Conservation (phyloP, 495 filamentous ascomycete species). For the Hypoxylon crocopeplum region DNA sequence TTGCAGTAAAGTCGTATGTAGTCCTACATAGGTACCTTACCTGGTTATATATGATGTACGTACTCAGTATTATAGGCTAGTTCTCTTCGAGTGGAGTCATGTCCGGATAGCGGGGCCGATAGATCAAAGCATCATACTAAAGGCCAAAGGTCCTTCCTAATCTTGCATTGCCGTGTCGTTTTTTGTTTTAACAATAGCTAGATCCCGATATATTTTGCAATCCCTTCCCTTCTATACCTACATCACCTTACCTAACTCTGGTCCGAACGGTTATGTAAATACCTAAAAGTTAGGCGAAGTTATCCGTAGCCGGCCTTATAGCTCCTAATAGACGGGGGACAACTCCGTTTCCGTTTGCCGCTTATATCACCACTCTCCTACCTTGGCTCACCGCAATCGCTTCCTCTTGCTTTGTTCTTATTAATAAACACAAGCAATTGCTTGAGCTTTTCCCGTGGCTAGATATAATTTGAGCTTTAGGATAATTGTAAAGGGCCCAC, state of each 20-base stretch:
- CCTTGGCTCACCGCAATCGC: background rate
- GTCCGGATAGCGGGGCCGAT: conserved; percentile 35
- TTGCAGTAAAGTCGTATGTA: no score
- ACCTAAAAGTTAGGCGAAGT: background rate
- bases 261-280: background rate
- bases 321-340: conserved; percentile 6
- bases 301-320: background rate
- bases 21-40: no score
- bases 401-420: conserved; percentile 1
- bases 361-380: conserved; percentile 8
- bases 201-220: background rate
- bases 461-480: background rate
- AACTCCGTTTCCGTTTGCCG: conserved; percentile 8
- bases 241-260: background rate
- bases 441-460: background rate
- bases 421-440: background rate
- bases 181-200: background rate
- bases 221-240: background rate
- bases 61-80: conserved; percentile 6
- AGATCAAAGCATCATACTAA: conserved; percentile 41
- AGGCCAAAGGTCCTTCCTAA: conserved; percentile 25
- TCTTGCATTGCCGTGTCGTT: conserved; percentile 3
- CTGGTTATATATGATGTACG: no score
- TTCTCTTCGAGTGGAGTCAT: conserved; percentile 19
- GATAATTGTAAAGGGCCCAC: background rate